A percentile compares a stretch with the other conserved stretches of the same genome.
These are phyloP conservation scores for Agaricus sinodeliciosus DNA, from an alignment of 768 basidiomycete species.

Conservation along the genomic window DNA sequence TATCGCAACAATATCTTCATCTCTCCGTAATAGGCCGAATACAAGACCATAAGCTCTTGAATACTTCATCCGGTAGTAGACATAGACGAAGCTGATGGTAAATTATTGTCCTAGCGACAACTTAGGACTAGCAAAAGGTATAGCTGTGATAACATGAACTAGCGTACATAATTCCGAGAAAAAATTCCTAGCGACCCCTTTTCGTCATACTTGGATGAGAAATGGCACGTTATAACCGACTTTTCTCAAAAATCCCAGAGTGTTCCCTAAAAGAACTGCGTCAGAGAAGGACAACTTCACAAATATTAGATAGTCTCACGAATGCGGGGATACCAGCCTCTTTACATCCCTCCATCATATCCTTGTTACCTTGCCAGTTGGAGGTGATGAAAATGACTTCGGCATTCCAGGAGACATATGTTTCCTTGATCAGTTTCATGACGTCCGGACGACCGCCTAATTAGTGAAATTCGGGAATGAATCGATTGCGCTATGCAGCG, in stretches of 20 bases:
- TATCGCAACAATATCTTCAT: conserved; percentile 74
- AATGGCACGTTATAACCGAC: neutral
- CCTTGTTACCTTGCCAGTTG: conserved; percentile 68
- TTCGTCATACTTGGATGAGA: neutral
- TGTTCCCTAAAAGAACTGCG: conserved; percentile 36
- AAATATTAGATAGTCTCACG: conserved; percentile 24
- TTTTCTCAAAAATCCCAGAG: conserved; percentile 63
- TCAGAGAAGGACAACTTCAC: neutral
- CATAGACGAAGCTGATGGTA: neutral
- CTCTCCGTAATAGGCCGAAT: conserved; percentile 12
- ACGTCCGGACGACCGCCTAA: conserved; percentile 66
- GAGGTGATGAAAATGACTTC: conserved; percentile 84
- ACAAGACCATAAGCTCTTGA: neutral
- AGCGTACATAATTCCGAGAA: neutral
- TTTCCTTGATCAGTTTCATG: conserved; percentile 72
- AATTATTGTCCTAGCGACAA: neutral
- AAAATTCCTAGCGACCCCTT: neutral
- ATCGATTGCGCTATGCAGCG: neutral
- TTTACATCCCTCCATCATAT: conserved; percentile 82
- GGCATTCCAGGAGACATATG: conserved; percentile 70
- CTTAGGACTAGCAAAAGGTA: too few species aligned
- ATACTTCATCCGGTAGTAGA: too few species aligned
- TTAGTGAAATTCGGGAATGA: neutral
- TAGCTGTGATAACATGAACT: too few species aligned
- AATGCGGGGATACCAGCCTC: conserved; percentile 63